Base-by-base conservation (phyloP, 2,329 filamentous ascomycete species). In the Metarhizium sp. region DNA sequence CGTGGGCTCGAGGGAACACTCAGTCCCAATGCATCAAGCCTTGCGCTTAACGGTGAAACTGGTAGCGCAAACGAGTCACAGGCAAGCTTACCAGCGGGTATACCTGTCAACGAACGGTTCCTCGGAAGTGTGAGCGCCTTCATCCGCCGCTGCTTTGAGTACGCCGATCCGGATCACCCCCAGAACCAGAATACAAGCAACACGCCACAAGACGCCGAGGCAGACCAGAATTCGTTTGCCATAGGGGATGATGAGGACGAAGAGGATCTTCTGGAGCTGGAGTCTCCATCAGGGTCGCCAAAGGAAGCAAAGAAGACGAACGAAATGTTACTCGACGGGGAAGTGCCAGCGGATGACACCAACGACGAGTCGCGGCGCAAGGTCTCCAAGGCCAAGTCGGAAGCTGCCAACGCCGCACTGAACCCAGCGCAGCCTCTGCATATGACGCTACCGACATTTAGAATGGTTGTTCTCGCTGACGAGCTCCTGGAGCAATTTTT, bases 401-500 rank as follows among this genome's bases (percentile, higher is more conserved):
- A 90, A 67, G 82, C 87, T 20, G 91, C 91, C 50, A 99, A 99
- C 67, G 84, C 86, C 8, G 94, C 94, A 0, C 80, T 99, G 4
- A 92, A 99, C 67, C 94, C 94, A 2, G 86, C 90, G 30, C 92
- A 95, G 60, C 94, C 94, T 6, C 80, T 99, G 0, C 88, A 96
- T 68, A 96, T 99, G 66, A 97, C 94, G 1, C 80, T 99, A 1
- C 94, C 94, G 1, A 99, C 94, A 0, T 99, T 99, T 79, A 87
- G 94, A 61, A 99, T 99, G 94, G 91, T 99, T 3, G 89, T 99
- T 10, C 82, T 99, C 7, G 94, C 94, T 47, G 94, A 99, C 66
- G 94, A 99, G 69, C 80, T 95, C 1, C 82, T 99, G 6, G 92
- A 99, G 66, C 89, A 95, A 62, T 99, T 99, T 73, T 99, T 99